Evolutionary conservation across 768 basidiomycete genomes (phyloP), one percentile per base, ranked within the genome.

Genomic region (Asterophora lycoperdoides): DNA sequence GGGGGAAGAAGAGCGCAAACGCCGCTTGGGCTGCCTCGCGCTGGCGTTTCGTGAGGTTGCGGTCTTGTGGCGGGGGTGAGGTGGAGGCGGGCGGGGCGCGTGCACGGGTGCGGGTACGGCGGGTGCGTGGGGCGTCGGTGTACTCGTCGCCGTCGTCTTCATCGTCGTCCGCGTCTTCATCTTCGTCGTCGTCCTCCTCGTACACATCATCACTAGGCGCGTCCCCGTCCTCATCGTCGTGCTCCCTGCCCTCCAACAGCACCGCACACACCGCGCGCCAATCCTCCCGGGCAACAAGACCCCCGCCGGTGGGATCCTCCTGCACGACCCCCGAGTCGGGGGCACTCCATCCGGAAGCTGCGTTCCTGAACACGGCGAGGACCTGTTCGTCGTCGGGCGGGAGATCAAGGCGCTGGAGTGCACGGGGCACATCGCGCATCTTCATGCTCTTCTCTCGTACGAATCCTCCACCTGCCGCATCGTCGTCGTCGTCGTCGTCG

Each of bases 231-330:
- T 50, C 67, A 36, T 62, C 61, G 15, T 64, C 63, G 28, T 42
- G 56, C 17, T 63, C 66, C 34, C 51, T 47, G 43, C 53, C 65
- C 50, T 81, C 84, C 4, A 92, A 70, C 10, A 93, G 68, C 4
- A 84, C 84, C 8, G 84, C 81, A 60, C 89, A 92, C 4, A 93
- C 85, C 10, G 86, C 76, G 32, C 86, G 77, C 86, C 86, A 93
- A 60, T 91, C 89, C 23, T 81, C 80, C 41, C 74, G 69, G 55
- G 74, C 78, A 19, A 93, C 77, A 37, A 64, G 63, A 11, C 62
- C 68, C 28, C 56, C 59, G 5, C 50, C 48, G 14, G 58, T 54
- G 5, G 46, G 49, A 5, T 52, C 46, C 3, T 23, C 23, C 23
- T 23, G 23, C 5, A 59, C 54, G 2, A 52, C 41, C 15, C 51